Evolutionary conservation across 208 protist genomes (phyloP).

Genomic region (Porcisia hertigi): DNA sequence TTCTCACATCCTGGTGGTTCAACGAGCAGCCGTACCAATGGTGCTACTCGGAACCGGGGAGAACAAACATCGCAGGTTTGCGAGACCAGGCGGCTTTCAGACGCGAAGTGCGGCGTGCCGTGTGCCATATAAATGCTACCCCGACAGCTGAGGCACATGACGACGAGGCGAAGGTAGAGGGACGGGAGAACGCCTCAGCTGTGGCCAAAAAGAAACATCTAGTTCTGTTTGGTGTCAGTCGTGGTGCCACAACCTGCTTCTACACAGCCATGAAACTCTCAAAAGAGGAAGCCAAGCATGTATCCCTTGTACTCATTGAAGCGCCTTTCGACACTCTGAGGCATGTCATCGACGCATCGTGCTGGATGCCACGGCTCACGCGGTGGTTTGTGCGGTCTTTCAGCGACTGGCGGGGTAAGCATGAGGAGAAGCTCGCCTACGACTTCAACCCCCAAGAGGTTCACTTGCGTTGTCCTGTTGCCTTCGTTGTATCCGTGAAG

Average conservation of each 20-base stretch:
- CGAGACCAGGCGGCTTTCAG: conserved; percentile 68
- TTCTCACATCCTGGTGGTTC: conserved; percentile 49
- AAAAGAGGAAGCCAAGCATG: conserved; percentile 53
- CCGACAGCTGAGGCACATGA: not conserved
- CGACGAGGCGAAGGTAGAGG: not conserved
- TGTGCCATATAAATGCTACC: conserved; percentile 36
- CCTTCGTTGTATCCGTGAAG: conserved; percentile 77
- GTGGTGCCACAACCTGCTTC: conserved; percentile 80
- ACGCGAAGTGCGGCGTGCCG: conserved; percentile 70
- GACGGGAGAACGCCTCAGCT: not conserved
- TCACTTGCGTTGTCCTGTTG: conserved; percentile 72
- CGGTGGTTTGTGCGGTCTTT: conserved; percentile 74
- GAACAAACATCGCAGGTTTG: conserved; percentile 63
- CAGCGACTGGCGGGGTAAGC: conserved; percentile 61
- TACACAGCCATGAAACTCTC: conserved; percentile 82
- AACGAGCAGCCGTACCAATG: conserved; percentile 44
- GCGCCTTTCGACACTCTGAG: conserved; percentile 84
- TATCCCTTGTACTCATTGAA: conserved; percentile 84
- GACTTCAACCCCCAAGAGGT: conserved; percentile 55
- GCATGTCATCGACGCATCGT: conserved; percentile 70
- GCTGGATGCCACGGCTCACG: conserved; percentile 51
- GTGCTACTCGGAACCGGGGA: conserved; percentile 61
- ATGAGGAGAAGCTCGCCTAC: conserved; percentile 49
- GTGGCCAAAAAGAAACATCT: conserved; percentile 35
- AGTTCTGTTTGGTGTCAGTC: conserved; percentile 85